Evolutionary conservation across 176 grass and related monocot genomes (phyloP), one percentile per base, ranked within the genome.

Genomic region (Themeda triandra): DNA sequence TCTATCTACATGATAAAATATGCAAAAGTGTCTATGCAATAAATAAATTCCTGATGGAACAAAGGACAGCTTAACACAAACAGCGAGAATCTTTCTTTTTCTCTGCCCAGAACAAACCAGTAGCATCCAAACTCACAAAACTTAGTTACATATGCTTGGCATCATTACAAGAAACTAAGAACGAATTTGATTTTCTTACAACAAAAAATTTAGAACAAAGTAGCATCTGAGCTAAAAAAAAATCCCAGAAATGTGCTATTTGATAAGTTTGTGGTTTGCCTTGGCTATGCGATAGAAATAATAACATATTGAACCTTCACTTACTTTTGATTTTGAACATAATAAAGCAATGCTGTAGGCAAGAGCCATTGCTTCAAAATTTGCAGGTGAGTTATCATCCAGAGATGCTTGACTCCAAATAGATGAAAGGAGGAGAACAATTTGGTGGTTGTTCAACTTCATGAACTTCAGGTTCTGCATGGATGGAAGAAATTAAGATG

Each of bases 291-390:
- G 46, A 39, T 71, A 86, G 32, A 28, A 82, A 49, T 27, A 90
- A 41, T 79, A 17, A 49, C 29, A 2, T 39, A 53, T 36, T 68
- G 49, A 62, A 40, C 58, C 73, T 45, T 53, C 18, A 95, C 85
- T 90, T 87, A 99, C 96, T 83, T 99, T 92, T 49, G 84, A 39
- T 75, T 80, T 86, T 15, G 81, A 94, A 86, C 87, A 90, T 27
- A 85, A 87, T 40, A 99, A 91, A 81, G 77, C 86, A 87, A 99
- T 85, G 79, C n/a, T 94, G 66, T 87, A 99, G 67, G 81, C 92
- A 87, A 94, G 93, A 14, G 84, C 84, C 89, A 99, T 87, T 72
- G 93, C 84, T 77, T 99, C 96, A 86, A 89, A 99, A 92, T 96
- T 96, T 86, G 63, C 70, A 46, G 96, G 96, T 54, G 63, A 76